Conservation (phyloP, 2,329 filamentous ascomycete species). For the Ophiostoma piceae region DNA sequence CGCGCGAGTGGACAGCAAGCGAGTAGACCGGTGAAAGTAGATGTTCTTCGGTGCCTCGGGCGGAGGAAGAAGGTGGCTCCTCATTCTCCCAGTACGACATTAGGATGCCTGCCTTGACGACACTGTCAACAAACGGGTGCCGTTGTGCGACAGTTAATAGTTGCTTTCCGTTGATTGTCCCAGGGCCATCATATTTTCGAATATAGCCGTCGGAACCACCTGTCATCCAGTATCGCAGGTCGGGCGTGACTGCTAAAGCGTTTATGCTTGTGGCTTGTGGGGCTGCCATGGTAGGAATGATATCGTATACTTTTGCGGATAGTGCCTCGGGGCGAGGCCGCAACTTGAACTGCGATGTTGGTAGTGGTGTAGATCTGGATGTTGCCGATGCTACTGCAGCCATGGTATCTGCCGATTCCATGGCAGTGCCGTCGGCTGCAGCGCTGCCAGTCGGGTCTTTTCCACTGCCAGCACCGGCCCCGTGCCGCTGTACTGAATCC, state of each 20-base stretch:
- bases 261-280: constrained; percentile 96
- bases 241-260: constrained; percentile 81
- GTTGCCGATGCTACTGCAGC: constrained; percentile 19
- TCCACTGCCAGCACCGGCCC: constrained; percentile 20
- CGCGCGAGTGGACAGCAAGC: constrained; percentile 81
- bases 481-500: constrained; percentile 8
- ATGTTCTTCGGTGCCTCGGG: constrained; percentile 51
- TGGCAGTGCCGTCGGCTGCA: constrained; percentile 22
- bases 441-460: constrained; percentile 26
- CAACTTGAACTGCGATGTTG: constrained; percentile 44
- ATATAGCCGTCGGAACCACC: constrained; percentile 94
- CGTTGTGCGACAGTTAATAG: constrained; percentile 90
- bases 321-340: constrained; percentile 72
- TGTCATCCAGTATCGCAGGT: constrained; percentile 91
- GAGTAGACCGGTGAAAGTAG: constrained; percentile 88
- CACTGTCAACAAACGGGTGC: constrained; percentile 95
- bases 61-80: constrained; percentile 51
- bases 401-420: constrained; percentile 25
- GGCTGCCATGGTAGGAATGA: constrained; percentile 93
- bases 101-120: constrained; percentile 88
- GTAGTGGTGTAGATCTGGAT: constrained; percentile 31
- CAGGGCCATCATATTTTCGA: constrained; percentile 90
- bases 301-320: constrained; percentile 79
- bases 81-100: constrained; percentile 99
- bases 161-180: constrained; percentile 91